Evolutionary conservation across 768 basidiomycete genomes (phyloP), one percentile per base, ranked within the genome.

Genomic region (Kwoniella sp.): DNA sequence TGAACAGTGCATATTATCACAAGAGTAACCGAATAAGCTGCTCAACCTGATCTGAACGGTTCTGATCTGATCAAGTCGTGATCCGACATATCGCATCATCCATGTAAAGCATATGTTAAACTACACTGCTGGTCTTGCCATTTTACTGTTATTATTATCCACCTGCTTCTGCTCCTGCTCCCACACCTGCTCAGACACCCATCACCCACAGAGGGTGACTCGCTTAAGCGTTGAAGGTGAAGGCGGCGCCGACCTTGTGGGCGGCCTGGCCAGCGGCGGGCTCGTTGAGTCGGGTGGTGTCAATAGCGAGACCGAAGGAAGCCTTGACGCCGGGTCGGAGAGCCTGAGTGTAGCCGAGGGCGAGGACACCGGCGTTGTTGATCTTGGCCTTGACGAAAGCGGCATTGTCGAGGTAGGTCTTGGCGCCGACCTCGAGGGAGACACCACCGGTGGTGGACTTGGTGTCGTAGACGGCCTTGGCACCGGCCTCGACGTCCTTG

Each of bases 381-480:
- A 98, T 94, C 86, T 97, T 97, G 73, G 93, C 91, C 86, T 99
- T 98, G 83, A 97, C 86, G 79, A 91, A 97, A 9, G 93, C 89
- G 70, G 92, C 88, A 30, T 85, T 82, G 83, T 97, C 93, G 51
- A 88, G 89, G 83, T 82, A 93, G 86, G 90, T 88, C 86, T 98
- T 98, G 75, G 91, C 86, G 79, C 95, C 95, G 68, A 99, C 93
- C 84, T 97, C 95, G 73, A 98, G 87, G 58, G 85, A 86, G 76
- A 97, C 90, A 82, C 88, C 89, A 64, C 88, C 87, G 65, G 90
- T 87, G 71, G 93, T 90, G 63, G 89, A 85, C 85, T 95, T 95
- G 83, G 89, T 86, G 84, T 97, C 93, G 82, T 95, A 99, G 82
- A 95, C 86, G 38, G 94, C 95, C 86, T 82, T 79, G 68, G 79